Base-by-base conservation (phyloP, 192 early-diverging fungal genomes). In the Pilobolus umbonatus region DNA sequence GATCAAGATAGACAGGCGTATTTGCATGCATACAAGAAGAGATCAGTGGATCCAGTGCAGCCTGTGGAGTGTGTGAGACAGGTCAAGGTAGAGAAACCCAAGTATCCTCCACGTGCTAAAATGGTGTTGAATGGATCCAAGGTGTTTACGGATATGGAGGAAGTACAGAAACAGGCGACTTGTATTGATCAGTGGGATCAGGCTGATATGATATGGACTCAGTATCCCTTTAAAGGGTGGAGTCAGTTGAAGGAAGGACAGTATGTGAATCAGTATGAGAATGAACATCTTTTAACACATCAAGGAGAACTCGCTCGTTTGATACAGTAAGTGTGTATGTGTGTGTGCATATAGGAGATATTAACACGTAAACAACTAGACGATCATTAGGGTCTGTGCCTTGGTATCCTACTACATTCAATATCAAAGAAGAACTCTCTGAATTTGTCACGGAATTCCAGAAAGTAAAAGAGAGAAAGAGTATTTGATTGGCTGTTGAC, bases 1-100 rank as follows among this genome's bases (percentile, higher is more conserved):
- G 55, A 72, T 4, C 40, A 62, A 0, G 70, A 76, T 53, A 67
- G 77, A 29, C 65, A 64, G 38, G 85, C 76, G 1, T 87, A 87
- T 40, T 65, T 85, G 32, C 69, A 74, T 22, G 67, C 82, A 14
- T 73, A n/a, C n/a, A n/a, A n/a, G n/a, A n/a, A n/a, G n/a, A n/a
- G n/a, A n/a, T n/a, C n/a, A n/a, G n/a, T n/a, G n/a, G n/a, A n/a
- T n/a, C n/a, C n/a, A n/a, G n/a, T n/a, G n/a, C n/a, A n/a, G n/a
- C n/a, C n/a, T n/a, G n/a, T n/a, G n/a, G n/a, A n/a, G n/a, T n/a
- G n/a, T n/a, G n/a, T n/a, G n/a, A n/a, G n/a, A n/a, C n/a, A n/a
- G n/a, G n/a, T n/a, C n/a, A n/a, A n/a, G n/a, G n/a, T n/a, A n/a
- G n/a, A n/a, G n/a, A n/a, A n/a, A n/a, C n/a, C n/a, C n/a, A n/a